Evolutionary conservation across 345 rosid species (phyloP), one percentile per base, ranked within the genome.

Genomic region (Schrenkiella parvula): DNA sequence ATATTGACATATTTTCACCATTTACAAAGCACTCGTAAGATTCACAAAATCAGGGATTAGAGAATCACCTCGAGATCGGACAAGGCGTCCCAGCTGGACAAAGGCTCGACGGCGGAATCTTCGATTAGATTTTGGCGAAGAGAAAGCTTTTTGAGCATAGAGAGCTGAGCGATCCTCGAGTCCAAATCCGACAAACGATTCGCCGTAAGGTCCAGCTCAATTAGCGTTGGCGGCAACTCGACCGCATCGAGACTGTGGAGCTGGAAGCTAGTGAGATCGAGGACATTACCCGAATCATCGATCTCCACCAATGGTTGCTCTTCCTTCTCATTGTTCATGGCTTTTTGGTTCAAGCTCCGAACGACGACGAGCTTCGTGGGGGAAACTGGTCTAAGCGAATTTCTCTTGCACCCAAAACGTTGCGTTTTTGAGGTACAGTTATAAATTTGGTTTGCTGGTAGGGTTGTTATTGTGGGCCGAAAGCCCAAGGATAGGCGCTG

Each of bases 241-340:
- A 93, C 73, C 10, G 86, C 70, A 59, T 80, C 84, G 71, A 93
- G 96, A 79, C 80, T 82, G 79, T 89, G 95, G 59, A 93, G 92
- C 84, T 93, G 98, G 72, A 66, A 85, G 82, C 98, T 85, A 74
- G 86, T 80, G 58, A 93, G 97, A 82, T 93, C 98, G 61, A 93
- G 95, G 62, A 84, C 51, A 2, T 80, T 80, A 66, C 25, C 68
- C 11, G 86, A 79, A 26, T 71, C 79, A 66, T 82, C 96, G 73
- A 80, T 55, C 70, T 87, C 97, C 60, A 57, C 75, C 73, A 68
- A 43, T 43, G 54, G 54, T 35, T 55, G 75, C 13, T 68, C 77
- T 39, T 61, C 78, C 39, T 26, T 17, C 43, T 25, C 56, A 59
- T 65, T 82, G 81, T 70, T 44, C 68, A 63, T 69, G 54, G 70